Evolutionary conservation across 345 rosid genomes (phyloP).

Genomic region (Eucalyptus polyanthemos): DNA sequence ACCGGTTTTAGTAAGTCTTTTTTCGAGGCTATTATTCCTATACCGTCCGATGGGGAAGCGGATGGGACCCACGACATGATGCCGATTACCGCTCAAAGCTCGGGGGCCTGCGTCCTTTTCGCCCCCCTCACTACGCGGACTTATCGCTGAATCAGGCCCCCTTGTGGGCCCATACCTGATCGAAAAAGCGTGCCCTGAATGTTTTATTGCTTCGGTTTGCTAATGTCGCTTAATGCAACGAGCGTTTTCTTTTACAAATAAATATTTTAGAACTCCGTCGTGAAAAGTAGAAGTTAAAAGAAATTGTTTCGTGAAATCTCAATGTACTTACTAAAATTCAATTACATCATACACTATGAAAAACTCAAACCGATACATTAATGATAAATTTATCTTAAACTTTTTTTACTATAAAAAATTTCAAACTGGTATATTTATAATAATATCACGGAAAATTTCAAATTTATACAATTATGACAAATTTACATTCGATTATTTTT

Average conservation of each 20-base stretch:
- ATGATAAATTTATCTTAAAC: too few species aligned
- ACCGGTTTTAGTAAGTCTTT: background rate
- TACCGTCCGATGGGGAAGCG: background rate
- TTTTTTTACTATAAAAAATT: background rate
- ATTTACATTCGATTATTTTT: too few species aligned
- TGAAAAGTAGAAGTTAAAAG: background rate
- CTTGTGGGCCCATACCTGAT: background rate
- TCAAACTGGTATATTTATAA: fast-evolving
- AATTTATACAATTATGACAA: too few species aligned
- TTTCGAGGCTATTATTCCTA: background rate
- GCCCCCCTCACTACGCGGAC: background rate
- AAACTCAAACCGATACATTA: fast-evolving
- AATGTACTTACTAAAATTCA: background rate
- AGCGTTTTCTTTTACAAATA: background rate
- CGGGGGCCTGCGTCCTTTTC: background rate
- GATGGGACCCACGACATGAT: background rate
- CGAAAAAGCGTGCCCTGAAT: background rate
- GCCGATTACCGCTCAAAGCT: background rate
- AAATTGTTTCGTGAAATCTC: background rate
- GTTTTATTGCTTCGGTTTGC: background rate
- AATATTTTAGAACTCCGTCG: background rate
- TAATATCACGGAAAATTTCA: fast-evolving
- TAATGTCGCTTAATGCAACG: background rate
- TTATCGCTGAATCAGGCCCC: background rate
- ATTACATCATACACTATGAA: background rate